Evolutionary conservation across 169 alveolate species (phyloP), one percentile per base, ranked within the genome.

Genomic region (Plasmodium reichenowi): DNA sequence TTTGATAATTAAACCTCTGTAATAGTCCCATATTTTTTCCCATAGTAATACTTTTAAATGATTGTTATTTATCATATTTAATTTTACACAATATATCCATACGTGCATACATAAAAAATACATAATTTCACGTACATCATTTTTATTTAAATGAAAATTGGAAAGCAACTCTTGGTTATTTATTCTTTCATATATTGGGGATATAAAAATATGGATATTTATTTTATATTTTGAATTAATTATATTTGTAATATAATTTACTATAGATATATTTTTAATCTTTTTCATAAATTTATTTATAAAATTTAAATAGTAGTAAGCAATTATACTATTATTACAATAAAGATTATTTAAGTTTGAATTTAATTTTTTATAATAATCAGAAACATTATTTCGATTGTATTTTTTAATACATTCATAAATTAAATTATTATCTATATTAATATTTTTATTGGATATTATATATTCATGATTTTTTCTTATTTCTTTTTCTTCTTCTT

Each of bases 1-100:
- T 47, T 80, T 66, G 38, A 80, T 80, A 59, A 80, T 74, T 68
- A 80, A 80, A 10, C 83, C 90, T 48, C 90, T 80, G 52, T 80
- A 80, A 80, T 67, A 80, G 45, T 80, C 90, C 90, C 90, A 80
- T 80, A 80, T 80, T 15, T 67, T 67, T 80, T 80, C 90, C 83
- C 78, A 80, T 71, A 80, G 29, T 52, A 80, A 72, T 38, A 80
- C 52, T 48, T 80, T 80, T 32, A 80, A 54, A 54, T 67, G 52
- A 7, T 59, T 71, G 70, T 80, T 66, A 67, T 80, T 80, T 72
- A 80, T 52, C 62, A 47, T 32, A 47, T 80, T 80, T 80, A 80
- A 66, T 26, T 62, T 80, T 26, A 74, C 83, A 47, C 83, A 80
- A 68, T 80, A 80, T 50, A 80, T 80, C 90, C 90, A 80, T n/a